Conservation (phyloP, 176 grass and related monocot species). For the Lolium multiflorum region DNA sequence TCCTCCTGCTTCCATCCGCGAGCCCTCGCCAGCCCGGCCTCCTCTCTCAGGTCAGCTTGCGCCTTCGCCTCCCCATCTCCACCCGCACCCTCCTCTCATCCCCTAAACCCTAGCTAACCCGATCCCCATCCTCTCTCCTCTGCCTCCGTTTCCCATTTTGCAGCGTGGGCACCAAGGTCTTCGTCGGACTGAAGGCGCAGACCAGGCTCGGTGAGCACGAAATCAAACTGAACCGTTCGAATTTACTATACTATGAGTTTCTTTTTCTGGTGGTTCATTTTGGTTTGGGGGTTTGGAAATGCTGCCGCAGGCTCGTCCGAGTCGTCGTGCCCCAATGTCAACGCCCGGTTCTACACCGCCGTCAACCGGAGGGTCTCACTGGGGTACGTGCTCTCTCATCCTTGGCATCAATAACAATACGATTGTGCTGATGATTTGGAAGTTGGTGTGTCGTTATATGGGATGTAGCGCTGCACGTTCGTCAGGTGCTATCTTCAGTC, state of each 20-base stretch:
- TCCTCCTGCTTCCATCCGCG: conserved; percentile 62
- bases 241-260: not conserved
- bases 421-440: not conserved
- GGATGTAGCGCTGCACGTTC: not conserved
- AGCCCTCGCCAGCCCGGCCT: not conserved
- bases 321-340: conserved; percentile 64
- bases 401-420: not conserved
- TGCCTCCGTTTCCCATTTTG: not conserved
- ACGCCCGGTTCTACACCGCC: conserved; percentile 55
- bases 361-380: conserved; percentile 69
- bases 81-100: not conserved
- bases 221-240: not conserved
- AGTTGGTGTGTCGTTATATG: not conserved
- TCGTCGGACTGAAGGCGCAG: conserved; percentile 65
- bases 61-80: not conserved
- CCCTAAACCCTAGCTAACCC: conserved; percentile 22
- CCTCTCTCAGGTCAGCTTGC: conserved; percentile 34
- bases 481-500: not conserved
- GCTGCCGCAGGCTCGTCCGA: conserved; percentile 59
- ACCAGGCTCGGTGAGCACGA: conserved; percentile 45
- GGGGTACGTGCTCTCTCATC: conserved; percentile 40
- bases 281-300: conserved; percentile 31
- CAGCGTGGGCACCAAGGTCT: conserved; percentile 64
- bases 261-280: conserved; percentile 3
- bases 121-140: not conserved